These are phyloP conservation scores for Plenodomus lindquistii DNA, from an alignment of 2,329 filamentous ascomycete genomes.

Conservation along the genomic window DNA sequence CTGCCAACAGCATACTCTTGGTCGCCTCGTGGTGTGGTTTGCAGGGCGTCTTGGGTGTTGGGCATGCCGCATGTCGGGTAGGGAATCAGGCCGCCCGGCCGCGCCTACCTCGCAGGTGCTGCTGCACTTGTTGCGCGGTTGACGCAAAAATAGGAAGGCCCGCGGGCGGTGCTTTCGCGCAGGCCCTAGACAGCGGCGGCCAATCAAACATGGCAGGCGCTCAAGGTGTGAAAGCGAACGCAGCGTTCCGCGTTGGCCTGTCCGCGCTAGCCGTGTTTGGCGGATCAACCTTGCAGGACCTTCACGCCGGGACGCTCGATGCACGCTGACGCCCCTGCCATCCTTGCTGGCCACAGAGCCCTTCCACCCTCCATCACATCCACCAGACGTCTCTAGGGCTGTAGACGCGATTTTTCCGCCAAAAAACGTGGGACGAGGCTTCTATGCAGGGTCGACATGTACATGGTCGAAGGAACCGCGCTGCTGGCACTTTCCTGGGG, in stretches of 20 bases:
- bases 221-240: slow-evolving; percentile 15
- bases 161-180: slow-evolving; percentile 1
- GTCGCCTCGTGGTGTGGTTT: no score
- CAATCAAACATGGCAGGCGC: slow-evolving; percentile 1
- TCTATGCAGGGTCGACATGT: slow-evolving; percentile 30
- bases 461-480: slow-evolving; percentile 30
- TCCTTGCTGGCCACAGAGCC: slow-evolving; percentile 17
- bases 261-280: slow-evolving; percentile 23
- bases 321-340: slow-evolving; percentile 14
- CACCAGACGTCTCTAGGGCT: slow-evolving; percentile 30
- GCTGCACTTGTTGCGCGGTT: slow-evolving; percentile 22
- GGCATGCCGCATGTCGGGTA: background rate
- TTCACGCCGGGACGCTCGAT: slow-evolving; percentile 26
- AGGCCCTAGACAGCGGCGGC: background rate
- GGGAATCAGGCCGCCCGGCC: background rate
- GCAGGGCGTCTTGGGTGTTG: no score
- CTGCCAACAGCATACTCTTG: no score
- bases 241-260: slow-evolving; percentile 27
- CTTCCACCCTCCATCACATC: slow-evolving; percentile 29
- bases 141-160: slow-evolving; percentile 27
- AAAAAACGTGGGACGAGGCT: slow-evolving; percentile 35
- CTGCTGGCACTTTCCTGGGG: slow-evolving; percentile 24
- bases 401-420: slow-evolving; percentile 36
- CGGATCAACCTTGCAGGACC: slow-evolving; percentile 29
- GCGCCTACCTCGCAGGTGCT: slow-evolving; percentile 11